Percentiles rank a stretch among this genome's conserved stretches.
phyloP scores from a whole-genome alignment of 768 basidiomycete genomes.

The Psilocybe sp. region DNA sequence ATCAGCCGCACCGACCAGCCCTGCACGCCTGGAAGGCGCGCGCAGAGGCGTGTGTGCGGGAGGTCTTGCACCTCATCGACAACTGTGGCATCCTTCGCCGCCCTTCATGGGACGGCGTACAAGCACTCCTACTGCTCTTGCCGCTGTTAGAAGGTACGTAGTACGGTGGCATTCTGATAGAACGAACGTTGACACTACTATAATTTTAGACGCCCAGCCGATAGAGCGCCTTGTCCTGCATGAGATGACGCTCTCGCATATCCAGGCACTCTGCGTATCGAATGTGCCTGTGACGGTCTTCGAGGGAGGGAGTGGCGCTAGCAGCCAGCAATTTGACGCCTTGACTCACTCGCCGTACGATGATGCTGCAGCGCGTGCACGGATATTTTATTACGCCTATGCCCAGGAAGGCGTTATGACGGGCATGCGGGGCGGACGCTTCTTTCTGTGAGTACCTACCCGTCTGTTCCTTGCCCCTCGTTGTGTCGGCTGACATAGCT shows the following conservation, averaged over 20 bases:
- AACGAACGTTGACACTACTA: conserved; percentile 1
- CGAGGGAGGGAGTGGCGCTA: too few species aligned
- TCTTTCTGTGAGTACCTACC: conserved; percentile 60
- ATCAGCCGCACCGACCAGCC: conserved; percentile 26
- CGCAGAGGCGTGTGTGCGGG: conserved; percentile 68
- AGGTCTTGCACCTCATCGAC: conserved; percentile 80
- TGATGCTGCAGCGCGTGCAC: conserved; percentile 63
- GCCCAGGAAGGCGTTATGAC: conserved; percentile 82
- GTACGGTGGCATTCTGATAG: background rate
- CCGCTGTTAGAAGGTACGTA: conserved; percentile 80
- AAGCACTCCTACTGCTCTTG: conserved; percentile 72
- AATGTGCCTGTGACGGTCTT: too few species aligned
- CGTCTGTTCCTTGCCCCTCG: background rate
- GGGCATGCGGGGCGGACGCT: conserved; percentile 80
- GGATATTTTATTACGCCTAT: conserved; percentile 89
- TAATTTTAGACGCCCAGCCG: conserved; percentile 36
- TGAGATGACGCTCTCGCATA: conserved; percentile 80
- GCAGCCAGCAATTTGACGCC: conserved; percentile 26
- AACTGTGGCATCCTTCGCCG: conserved; percentile 73
- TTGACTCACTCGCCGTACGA: conserved; percentile 36
- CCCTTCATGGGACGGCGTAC: conserved; percentile 85
- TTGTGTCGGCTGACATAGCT: background rate
- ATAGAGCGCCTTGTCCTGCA: conserved; percentile 64
- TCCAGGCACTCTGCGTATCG: conserved; percentile 65
- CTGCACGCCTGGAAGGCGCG: conserved; percentile 47